phyloP scores from a whole-genome alignment of 2,329 filamentous ascomycete species.

The Ascochyta pisi region DNA sequence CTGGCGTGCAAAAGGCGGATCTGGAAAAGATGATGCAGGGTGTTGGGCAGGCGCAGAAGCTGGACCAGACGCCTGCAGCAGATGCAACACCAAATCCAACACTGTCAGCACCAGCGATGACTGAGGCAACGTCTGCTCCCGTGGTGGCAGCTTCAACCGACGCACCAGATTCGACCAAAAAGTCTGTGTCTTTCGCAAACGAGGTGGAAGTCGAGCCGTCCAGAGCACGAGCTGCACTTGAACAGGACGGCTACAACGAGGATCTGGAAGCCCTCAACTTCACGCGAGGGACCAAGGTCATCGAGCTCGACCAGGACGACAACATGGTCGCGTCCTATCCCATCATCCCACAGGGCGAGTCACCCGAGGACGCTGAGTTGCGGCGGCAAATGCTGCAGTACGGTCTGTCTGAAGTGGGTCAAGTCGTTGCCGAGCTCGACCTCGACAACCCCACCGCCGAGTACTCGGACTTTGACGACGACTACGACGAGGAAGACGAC shows the following conservation, averaged over 20 bases:
- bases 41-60: neutral
- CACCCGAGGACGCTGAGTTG: constrained; percentile 78
- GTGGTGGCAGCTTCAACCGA: neutral
- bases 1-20: constrained; percentile 62
- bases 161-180: constrained; percentile 48
- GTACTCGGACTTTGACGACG: constrained; percentile 60
- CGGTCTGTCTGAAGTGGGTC: constrained; percentile 83
- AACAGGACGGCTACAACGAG: constrained; percentile 35
- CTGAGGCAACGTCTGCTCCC: neutral
- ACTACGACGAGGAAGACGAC: constrained; percentile 50
- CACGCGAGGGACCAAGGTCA: constrained; percentile 46
- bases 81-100: neutral
- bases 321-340: constrained; percentile 52
- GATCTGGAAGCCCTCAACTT: constrained; percentile 39
- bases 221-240: constrained; percentile 17
- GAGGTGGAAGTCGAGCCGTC: constrained; percentile 57
- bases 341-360: constrained; percentile 76
- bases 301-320: constrained; percentile 54
- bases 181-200: constrained; percentile 69
- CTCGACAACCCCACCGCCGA: constrained; percentile 69
- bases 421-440: constrained; percentile 90
- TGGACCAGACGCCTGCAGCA: neutral
- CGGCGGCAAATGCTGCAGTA: constrained; percentile 92
- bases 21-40: constrained; percentile 26
- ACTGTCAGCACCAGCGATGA: neutral